Evolutionary conservation across 2,329 filamentous ascomycete species (phyloP), one percentile per base, ranked within the genome.

Genomic region (Anthostomella pinea): DNA sequence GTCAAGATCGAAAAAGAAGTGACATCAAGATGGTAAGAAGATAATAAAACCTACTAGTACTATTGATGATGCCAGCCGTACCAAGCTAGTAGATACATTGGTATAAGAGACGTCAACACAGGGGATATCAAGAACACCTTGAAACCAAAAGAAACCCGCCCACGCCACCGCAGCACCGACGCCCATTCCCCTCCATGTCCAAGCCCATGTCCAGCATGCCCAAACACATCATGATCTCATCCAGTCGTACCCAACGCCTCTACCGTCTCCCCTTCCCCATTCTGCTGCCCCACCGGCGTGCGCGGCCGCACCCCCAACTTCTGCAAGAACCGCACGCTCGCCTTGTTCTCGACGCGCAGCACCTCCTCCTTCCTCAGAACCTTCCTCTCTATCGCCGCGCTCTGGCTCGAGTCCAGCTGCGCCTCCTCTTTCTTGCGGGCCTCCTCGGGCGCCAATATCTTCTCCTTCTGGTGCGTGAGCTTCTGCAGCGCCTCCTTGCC

Each of bases 361-460:
- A 50, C 53, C 31, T 59, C 56, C 16, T 53, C 49, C 51, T 60
- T 54, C 48, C 66, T 62, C 31, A 70, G 46, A 20, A 69, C 60
- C 40, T 65, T 55, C 38, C 69, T 62, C 54, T 78, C 73, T 48
- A 63, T 70, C 38, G 67, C 65, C 24, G 75, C 73, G 48, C 81
- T 75, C 60, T 83, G 69, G 49, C 71, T 80, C 55, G 76, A 73
- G 33, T 84, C 81, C 44, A 66, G 72, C 46, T 74, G 66, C 20
- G 73, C 78, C 52, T 82, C 79, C 48, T 84, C 76, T 33, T 64
- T 67, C 43, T 66, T 65, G 28, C 64, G 69, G 35, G 72, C 70
- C 54, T 78, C 75, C 41, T 83, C 79, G 0, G 82, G 81, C 24
- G 75, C 68, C 2, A 85, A 46, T 6, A 83, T 54, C 52, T 79